These are phyloP conservation scores for Chaetomiaceae sp. DNA, from an alignment of 2,329 filamentous ascomycete species.

Conservation along the genomic window DNA sequence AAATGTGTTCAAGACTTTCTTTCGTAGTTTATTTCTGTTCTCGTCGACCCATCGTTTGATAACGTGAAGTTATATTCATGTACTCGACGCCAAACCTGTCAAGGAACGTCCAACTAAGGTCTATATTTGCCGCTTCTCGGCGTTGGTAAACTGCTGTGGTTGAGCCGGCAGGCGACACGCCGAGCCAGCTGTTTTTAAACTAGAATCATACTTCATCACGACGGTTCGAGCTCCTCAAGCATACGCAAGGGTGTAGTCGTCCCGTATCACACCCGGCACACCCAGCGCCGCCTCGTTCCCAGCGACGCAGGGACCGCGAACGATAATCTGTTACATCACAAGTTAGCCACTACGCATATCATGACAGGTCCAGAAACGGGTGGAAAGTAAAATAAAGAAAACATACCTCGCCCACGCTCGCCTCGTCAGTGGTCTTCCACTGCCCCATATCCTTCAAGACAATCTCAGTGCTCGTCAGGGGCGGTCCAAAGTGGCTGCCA, in stretches of 20 bases:
- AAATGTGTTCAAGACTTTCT: not conserved
- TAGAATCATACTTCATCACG: not conserved
- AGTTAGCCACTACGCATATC: not conserved
- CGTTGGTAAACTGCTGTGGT: too few species aligned
- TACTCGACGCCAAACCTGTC: not conserved
- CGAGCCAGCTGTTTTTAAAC: too few species aligned
- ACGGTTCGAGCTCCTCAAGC: conserved; percentile 30
- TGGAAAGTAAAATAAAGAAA: not conserved
- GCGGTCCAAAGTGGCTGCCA: conserved; percentile 72
- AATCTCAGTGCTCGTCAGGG: conserved; percentile 74
- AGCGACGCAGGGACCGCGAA: conserved; percentile 68
- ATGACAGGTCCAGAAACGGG: not conserved
- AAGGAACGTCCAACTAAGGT: not conserved
- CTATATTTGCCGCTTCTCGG: too few species aligned
- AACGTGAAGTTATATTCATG: not conserved
- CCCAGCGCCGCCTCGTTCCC: conserved; percentile 61
- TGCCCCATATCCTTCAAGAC: conserved; percentile 59
- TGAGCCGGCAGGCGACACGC: too few species aligned
- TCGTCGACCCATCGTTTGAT: too few species aligned
- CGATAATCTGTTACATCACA: conserved; percentile 52
- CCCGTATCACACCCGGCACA: conserved; percentile 58
- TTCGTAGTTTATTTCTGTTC: not conserved
- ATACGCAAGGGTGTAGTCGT: conserved; percentile 69
- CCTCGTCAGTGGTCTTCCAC: conserved; percentile 59
- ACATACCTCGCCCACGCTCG: conserved; percentile 59